These are phyloP conservation scores for Pogostemon cablin DNA, from an alignment of 257 asterid species.

Conservation along the genomic window DNA sequence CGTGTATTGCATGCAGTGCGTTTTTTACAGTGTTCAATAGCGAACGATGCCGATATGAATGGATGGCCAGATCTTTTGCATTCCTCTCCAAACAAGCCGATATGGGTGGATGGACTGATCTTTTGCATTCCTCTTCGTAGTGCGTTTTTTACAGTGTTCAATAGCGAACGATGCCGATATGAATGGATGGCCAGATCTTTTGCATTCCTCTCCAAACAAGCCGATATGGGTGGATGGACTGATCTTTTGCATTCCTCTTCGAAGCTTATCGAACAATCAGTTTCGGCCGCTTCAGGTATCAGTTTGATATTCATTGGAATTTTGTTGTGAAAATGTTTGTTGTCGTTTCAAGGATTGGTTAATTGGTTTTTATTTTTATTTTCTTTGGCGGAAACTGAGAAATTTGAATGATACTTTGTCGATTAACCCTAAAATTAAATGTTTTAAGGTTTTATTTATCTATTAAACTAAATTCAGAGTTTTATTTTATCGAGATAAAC, in stretches of 20 bases:
- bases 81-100: conserved; percentile 33
- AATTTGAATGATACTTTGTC: conserved; percentile 96
- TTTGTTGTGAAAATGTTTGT: background rate
- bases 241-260: conserved; percentile 45
- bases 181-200: conserved; percentile 93
- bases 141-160: conserved; percentile 29
- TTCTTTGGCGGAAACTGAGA: conserved; percentile 53
- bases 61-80: conserved; percentile 95
- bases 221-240: no score
- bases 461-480: no score
- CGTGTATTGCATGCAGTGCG: conserved; percentile 25
- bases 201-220: conserved; percentile 49
- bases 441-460: no score
- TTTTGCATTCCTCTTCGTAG: background rate
- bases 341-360: conserved; percentile 6
- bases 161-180: conserved; percentile 86
- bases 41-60: conserved; percentile 82
- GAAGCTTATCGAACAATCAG: conserved; percentile 93
- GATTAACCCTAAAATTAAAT: conserved; percentile 62
- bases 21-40: conserved; percentile 44
- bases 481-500: no score
- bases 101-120: no score
- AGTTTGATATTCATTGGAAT: background rate
- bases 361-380: conserved; percentile 13
- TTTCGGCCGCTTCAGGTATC: conserved; percentile 96